A percentile compares a stretch with the other conserved stretches of the same genome.
Evolutionary conservation across 2,329 filamentous ascomycete genomes (phyloP).

Genomic region (Aspergillus ibericus): DNA sequence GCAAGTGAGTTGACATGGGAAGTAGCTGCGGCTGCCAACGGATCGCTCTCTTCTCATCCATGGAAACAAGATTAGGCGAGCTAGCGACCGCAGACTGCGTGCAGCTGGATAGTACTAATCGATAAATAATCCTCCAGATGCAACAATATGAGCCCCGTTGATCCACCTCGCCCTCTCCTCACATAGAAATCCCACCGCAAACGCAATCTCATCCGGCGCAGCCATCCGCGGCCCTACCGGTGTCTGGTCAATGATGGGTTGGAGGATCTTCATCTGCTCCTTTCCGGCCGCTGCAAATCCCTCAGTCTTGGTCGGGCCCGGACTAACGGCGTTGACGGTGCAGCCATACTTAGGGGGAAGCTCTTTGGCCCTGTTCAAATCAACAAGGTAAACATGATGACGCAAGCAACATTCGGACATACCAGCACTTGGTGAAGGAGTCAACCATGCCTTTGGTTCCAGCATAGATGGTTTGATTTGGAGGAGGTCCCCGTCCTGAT

Average conservation of each 20-base stretch:
- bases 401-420: not conserved
- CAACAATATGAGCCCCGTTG: constrained; percentile 44
- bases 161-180: constrained; percentile 49
- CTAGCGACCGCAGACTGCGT: not conserved
- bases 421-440: constrained; percentile 48
- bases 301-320: constrained; percentile 46
- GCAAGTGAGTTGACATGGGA: too few species aligned
- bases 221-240: constrained; percentile 47
- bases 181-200: constrained; percentile 48
- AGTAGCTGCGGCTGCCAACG: too few species aligned
- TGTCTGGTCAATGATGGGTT: constrained; percentile 46
- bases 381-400: not conserved
- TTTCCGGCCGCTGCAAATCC: constrained; percentile 37
- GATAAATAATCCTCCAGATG: constrained; percentile 31
- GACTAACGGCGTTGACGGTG: constrained; percentile 49
- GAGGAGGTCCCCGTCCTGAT: constrained; percentile 35
- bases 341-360: constrained; percentile 48
- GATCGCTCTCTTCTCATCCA: too few species aligned
- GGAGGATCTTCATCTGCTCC: constrained; percentile 44
- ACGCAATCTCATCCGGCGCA: constrained; percentile 49
- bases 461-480: constrained; percentile 49
- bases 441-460: constrained; percentile 54
- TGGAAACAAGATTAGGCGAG: too few species aligned
- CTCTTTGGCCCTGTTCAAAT: constrained; percentile 37
- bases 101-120: not conserved